Conservation (phyloP, 192 early-diverging fungal genomes). For the Coemansia sp. region DNA sequence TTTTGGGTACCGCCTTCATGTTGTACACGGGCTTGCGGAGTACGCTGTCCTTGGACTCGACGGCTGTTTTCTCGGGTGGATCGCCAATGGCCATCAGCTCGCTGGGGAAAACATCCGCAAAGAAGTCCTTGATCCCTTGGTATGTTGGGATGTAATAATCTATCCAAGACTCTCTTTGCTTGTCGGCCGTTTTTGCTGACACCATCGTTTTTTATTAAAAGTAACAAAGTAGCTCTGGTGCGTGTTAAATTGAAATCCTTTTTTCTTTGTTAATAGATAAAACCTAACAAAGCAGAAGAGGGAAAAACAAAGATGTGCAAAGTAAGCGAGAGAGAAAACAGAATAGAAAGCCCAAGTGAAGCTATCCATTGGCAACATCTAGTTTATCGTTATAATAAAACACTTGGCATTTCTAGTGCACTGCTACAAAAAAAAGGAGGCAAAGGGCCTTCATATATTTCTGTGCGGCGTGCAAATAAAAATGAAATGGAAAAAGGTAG, state of each 20-base stretch:
- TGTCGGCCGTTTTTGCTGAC: conserved; percentile 14
- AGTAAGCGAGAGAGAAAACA: no score
- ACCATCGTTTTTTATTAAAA: background rate
- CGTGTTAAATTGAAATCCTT: background rate
- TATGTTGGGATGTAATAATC: conserved; percentile 49
- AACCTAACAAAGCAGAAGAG: background rate
- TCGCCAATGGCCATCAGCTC: conserved; percentile 50
- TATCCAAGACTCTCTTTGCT: conserved; percentile 13
- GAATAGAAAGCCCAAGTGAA: no score
- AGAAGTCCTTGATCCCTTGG: conserved; percentile 25
- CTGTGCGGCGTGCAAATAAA: no score
- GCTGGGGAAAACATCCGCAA: conserved; percentile 45
- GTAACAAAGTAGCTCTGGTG: no score
- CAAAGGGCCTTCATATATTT: no score
- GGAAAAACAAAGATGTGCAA: no score
- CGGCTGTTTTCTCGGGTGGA: conserved; percentile 36
- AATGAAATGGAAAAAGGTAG: no score
- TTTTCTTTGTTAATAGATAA: no score
- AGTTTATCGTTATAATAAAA: no score
- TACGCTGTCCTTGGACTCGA: conserved; percentile 16
- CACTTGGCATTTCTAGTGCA: no score
- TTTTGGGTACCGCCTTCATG: conserved; percentile 42
- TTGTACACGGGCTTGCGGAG: conserved; percentile 49
- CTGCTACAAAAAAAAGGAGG: no score
- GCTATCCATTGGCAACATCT: no score